These are phyloP conservation scores for Baeospora myosura DNA, from an alignment of 1,284 basidiomycete genomes.

Conservation along the genomic window DNA sequence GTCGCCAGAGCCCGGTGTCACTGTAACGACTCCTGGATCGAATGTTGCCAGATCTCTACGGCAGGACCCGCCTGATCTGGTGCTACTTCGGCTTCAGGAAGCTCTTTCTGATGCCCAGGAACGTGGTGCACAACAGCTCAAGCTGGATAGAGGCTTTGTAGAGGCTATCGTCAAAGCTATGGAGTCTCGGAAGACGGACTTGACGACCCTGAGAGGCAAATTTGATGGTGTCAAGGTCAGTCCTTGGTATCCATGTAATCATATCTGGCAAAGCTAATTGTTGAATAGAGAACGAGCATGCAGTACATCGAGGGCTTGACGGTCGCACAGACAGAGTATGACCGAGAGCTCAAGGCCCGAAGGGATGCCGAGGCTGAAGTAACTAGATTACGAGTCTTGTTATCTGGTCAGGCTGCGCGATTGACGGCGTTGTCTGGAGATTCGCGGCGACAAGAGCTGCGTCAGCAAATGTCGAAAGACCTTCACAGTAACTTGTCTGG, in stretches of 20 bases:
- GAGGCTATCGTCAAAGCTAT: slow-evolving; percentile 67
- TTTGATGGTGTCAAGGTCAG: slow-evolving; percentile 84
- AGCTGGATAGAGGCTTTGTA: slow-evolving; percentile 70
- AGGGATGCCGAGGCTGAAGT: slow-evolving; percentile 91
- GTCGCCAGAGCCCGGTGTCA: slow-evolving; percentile 23
- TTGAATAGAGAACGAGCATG: slow-evolving; percentile 70
- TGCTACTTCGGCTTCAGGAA: slow-evolving; percentile 49
- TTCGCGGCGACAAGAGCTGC: slow-evolving; percentile 67
- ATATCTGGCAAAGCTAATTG: slow-evolving; percentile 4
- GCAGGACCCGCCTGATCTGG: slow-evolving; percentile 38
- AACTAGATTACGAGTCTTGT: slow-evolving; percentile 71
- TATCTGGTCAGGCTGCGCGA: slow-evolving; percentile 85
- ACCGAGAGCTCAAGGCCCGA: slow-evolving; percentile 79
- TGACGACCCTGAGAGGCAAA: slow-evolving; percentile 63
- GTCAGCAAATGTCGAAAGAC: slow-evolving; percentile 75
- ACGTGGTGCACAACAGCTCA: slow-evolving; percentile 55
- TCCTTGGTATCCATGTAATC: slow-evolving; percentile 8
- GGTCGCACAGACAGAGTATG: slow-evolving; percentile 90
- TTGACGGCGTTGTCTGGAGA: slow-evolving; percentile 80
- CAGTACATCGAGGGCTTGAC: slow-evolving; percentile 89
- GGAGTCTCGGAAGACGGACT: slow-evolving; percentile 60
- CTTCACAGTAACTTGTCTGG: slow-evolving; percentile 69
- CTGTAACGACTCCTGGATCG: slow-evolving; percentile 36
- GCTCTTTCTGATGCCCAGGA: slow-evolving; percentile 59
- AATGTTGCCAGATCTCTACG: slow-evolving; percentile 22